Evolutionary conservation across 345 rosid genomes (phyloP).

Genomic region (Crucihimalaya himalaica): DNA sequence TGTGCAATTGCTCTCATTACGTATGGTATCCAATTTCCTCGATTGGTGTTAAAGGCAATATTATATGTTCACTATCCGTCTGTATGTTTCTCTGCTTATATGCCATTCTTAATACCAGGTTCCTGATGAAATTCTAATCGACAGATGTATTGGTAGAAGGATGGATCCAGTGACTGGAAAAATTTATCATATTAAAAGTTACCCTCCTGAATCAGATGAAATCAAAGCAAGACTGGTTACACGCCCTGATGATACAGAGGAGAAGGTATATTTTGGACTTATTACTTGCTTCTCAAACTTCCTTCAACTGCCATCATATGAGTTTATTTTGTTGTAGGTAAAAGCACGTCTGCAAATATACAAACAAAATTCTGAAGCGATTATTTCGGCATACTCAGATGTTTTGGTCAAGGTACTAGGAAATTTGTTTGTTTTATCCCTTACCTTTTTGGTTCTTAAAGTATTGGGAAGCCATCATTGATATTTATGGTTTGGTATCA

Average conservation of each 20-base stretch:
- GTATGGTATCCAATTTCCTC: conserved; percentile 6
- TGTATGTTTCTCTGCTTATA: conserved; percentile 38
- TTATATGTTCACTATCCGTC: background rate
- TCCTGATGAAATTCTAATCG: conserved; percentile 88
- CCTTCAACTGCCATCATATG: conserved; percentile 5
- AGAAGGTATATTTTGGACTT: conserved; percentile 50
- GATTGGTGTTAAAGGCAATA: background rate
- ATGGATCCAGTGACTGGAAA: conserved; percentile 74
- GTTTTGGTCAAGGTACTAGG: conserved; percentile 60
- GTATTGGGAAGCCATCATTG: background rate
- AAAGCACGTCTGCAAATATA: conserved; percentile 79
- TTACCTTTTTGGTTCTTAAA: background rate
- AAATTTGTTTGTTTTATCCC: background rate
- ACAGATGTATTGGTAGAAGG: conserved; percentile 92
- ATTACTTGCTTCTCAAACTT: background rate
- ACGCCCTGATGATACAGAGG: conserved; percentile 90
- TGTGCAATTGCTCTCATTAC: conserved; percentile 29
- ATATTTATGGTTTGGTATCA: conserved; percentile 11
- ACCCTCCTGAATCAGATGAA: conserved; percentile 75
- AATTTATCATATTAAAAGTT: conserved; percentile 70
- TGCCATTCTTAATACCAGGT: conserved; percentile 61
- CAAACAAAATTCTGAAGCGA: conserved; percentile 73
- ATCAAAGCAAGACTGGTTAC: conserved; percentile 76
- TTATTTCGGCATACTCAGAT: conserved; percentile 59
- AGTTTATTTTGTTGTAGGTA: conserved; percentile 45